Percentiles rank a stretch among this genome's conserved stretches.
Conservation (phyloP, 2,329 filamentous ascomycete species). For the Scedosporium aurantiacum region DNA sequence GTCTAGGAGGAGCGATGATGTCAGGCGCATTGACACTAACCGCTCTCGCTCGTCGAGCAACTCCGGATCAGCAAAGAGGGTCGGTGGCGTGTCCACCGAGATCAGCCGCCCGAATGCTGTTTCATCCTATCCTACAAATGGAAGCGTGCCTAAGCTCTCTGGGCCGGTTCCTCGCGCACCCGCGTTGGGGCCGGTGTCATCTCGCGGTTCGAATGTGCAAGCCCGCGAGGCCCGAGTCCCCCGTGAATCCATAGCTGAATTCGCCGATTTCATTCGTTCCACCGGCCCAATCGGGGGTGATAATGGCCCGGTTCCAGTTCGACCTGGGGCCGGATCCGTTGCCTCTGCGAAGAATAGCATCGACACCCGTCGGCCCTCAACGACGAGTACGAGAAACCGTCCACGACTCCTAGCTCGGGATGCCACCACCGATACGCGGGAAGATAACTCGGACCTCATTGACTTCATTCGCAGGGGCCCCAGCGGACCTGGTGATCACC, state of each 20-base stretch:
- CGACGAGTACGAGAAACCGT: slow-evolving; percentile 30
- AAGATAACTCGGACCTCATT: slow-evolving; percentile 75
- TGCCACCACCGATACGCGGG: slow-evolving; percentile 48
- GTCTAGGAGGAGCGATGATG: slow-evolving; percentile 36
- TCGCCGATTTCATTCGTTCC: slow-evolving; percentile 81
- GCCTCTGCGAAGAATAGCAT: slow-evolving; percentile 24
- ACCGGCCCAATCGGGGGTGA: slow-evolving; percentile 56
- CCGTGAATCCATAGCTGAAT: slow-evolving; percentile 64
- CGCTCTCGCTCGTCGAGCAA: slow-evolving; percentile 40
- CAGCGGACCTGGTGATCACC: slow-evolving; percentile 43
- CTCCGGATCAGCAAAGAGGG: slow-evolving; percentile 22
- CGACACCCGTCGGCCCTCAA: slow-evolving; percentile 26
- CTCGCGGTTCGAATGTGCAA: not conserved
- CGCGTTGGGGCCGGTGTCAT: not conserved
- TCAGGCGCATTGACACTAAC: slow-evolving; percentile 20
- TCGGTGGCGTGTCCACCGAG: slow-evolving; percentile 10
- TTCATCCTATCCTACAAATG: not conserved
- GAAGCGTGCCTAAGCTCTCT: not conserved
- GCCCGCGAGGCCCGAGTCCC: slow-evolving; percentile 65
- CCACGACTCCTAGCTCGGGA: slow-evolving; percentile 61
- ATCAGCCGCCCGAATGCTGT: not conserved
- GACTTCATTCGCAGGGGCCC: slow-evolving; percentile 89
- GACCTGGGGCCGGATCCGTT: slow-evolving; percentile 15
- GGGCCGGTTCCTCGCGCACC: slow-evolving; percentile 15
- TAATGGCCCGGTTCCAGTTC: slow-evolving; percentile 22